Conservation (phyloP, 2,329 filamentous ascomycete species). For the Xylaria sp. region DNA sequence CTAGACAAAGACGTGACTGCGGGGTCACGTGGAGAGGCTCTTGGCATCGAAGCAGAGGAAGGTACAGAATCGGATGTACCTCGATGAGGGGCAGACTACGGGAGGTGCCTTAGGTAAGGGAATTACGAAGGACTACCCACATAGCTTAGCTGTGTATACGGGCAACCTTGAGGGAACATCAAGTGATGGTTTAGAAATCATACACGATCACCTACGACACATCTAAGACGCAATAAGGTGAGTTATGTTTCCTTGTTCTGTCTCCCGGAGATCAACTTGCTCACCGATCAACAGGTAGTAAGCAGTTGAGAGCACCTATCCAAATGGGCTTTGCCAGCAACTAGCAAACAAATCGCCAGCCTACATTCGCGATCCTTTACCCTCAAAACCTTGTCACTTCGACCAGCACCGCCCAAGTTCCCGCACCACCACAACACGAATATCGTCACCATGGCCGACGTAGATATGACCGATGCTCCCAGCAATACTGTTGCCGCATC, state of each 20-base stretch:
- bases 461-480: constrained; percentile 92
- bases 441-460: constrained; percentile 76
- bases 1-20: too few species aligned
- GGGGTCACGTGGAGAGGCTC: too few species aligned
- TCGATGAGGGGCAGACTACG: neutral
- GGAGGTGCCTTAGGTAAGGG: neutral
- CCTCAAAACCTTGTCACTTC: neutral
- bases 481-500: constrained; percentile 55
- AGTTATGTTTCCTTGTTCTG: neutral
- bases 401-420: neutral
- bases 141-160: neutral
- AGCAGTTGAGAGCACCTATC: neutral
- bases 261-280: neutral
- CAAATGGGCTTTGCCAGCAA: constrained; percentile 6
- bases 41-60: too few species aligned
- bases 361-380: neutral
- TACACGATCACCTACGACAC: neutral
- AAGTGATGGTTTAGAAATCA: neutral
- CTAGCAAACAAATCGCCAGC: neutral
- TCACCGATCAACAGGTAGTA: neutral
- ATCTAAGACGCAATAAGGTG: neutral
- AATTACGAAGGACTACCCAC: neutral
- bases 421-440: neutral
- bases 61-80: too few species aligned
- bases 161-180: constrained; percentile 14